Percentiles rank a stretch among this genome's conserved stretches.
Evolutionary conservation across 768 basidiomycete genomes (phyloP).

Genomic region (Lactifluus hygrophoroides): DNA sequence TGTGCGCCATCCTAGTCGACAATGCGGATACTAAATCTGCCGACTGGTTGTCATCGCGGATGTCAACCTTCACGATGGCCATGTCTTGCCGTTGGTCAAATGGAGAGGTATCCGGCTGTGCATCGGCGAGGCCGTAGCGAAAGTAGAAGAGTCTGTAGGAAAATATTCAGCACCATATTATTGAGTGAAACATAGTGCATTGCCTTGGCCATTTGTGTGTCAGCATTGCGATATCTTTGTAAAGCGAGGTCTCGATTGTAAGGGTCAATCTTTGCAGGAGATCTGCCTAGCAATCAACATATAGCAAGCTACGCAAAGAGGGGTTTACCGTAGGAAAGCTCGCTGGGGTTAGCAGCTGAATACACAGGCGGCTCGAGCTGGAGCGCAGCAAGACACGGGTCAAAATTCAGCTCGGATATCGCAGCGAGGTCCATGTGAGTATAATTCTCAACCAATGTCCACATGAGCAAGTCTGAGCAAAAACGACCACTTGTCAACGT

Average conservation of each 20-base stretch:
- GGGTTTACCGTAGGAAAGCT: constrained; percentile 28
- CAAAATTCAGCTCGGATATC: constrained; percentile 47
- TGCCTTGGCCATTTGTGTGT: constrained; percentile 34
- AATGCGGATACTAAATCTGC: constrained; percentile 49
- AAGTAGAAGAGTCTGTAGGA: constrained; percentile 44
- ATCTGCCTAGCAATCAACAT: constrained; percentile 29
- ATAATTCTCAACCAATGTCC: constrained; percentile 56
- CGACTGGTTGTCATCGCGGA: constrained; percentile 36
- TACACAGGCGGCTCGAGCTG: constrained; percentile 33
- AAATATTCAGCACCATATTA: background rate
- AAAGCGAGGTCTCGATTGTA: constrained; percentile 33
- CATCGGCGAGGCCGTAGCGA: constrained; percentile 40
- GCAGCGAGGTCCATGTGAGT: constrained; percentile 61
- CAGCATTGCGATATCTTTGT: constrained; percentile 22
- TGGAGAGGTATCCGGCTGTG: constrained; percentile 26
- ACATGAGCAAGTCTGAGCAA: constrained; percentile 39
- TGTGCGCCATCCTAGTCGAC: constrained; percentile 22
- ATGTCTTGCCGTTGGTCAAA: constrained; percentile 29
- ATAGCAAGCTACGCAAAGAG: constrained; percentile 1
- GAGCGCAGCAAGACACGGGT: constrained; percentile 41
- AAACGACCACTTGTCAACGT: constrained; percentile 14
- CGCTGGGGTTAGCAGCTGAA: constrained; percentile 32
- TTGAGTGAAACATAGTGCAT: constrained; percentile 21
- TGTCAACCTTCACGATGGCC: constrained; percentile 45
- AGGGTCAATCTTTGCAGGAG: constrained; percentile 39